These are phyloP conservation scores for Fomitopsis schrenkii DNA, from an alignment of 1,284 basidiomycete genomes.

Conservation along the genomic window DNA sequence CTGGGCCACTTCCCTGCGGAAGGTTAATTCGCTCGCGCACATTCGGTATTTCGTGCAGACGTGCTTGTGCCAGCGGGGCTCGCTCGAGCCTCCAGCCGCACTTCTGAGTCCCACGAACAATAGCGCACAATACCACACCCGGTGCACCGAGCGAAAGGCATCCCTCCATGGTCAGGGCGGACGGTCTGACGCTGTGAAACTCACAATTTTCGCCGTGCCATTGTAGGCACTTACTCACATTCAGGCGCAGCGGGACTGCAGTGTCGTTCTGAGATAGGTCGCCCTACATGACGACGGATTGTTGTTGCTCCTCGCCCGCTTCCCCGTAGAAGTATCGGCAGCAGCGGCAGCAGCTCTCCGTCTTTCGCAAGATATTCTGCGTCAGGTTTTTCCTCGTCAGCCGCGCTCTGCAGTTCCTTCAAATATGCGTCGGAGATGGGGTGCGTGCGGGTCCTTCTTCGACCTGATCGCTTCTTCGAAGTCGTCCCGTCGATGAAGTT, in stretches of 20 bases:
- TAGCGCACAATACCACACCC: too few relatives aligned
- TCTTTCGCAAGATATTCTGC: neutral
- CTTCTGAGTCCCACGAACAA: too few relatives aligned
- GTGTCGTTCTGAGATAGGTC: constrained; percentile 40
- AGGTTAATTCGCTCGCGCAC: too few relatives aligned
- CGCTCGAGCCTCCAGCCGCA: too few relatives aligned
- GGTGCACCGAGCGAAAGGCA: too few relatives aligned
- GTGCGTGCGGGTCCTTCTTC: constrained; percentile 68
- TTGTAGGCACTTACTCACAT: constrained; percentile 84
- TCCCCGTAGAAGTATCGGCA: neutral
- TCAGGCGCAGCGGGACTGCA: constrained; percentile 63
- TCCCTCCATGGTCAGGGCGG: neutral
- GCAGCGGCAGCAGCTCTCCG: neutral
- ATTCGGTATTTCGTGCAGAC: too few relatives aligned
- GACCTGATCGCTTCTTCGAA: constrained; percentile 57
- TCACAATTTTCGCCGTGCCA: constrained; percentile 87
- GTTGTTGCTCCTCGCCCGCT: neutral
- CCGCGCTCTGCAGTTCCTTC: constrained; percentile 45
- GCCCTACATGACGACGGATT: neutral
- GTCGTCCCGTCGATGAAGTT: constrained; percentile 65
- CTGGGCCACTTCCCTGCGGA: too few relatives aligned
- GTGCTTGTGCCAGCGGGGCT: too few relatives aligned
- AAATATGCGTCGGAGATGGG: constrained; percentile 71
- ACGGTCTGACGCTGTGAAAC: constrained; percentile 21
- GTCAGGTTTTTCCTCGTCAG: constrained; percentile 32